Base-by-base conservation (phyloP, 495 filamentous ascomycete genomes). In the Neurospora sublineolata region DNA sequence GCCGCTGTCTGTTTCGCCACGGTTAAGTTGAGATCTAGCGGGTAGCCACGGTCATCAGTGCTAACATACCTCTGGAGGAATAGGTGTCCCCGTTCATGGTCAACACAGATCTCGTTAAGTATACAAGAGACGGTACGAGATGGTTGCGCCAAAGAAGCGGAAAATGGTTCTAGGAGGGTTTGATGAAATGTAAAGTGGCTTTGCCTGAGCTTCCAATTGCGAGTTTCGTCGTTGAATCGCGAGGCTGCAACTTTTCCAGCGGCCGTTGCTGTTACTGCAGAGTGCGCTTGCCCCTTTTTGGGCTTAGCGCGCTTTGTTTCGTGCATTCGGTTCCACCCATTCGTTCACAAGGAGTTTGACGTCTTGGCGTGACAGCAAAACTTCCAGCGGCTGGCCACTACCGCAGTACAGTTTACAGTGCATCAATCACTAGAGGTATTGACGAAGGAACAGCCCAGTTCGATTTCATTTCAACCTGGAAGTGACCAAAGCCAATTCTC, bases 61-160 rank as follows among this genome's bases (percentile, higher is more conserved):
- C 70, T 69, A 73, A 76, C 84, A 81, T 84, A 90, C 91, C 91
- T 89, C 92, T 89, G 80, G 91, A 88, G 73, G 91, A 89, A 81
- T 94, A 94, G 76, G 84, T 89, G 79, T 95, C 92, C 78, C 91
- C 91, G 90, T 94, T 95, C 93, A 97, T 97, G 73, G 72, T 90
- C 82, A 79, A 77, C 69, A 68, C 67, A 64, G 46, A 33, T 74
- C 38, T 23, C 38, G 60, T 39, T 69, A 10, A 39, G 18, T 42
- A 30, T 60, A 33, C 18, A 14, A 36, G 42, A 73, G 44, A 58
- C 60, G 75, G 73, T 75, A 73, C 64, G 73, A 70, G 33, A 41
- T 38, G 41, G 67, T 33, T 36, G 70, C 23, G 68, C 69, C 68
- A 72, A 72, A 52, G 58, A 71, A 52, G 37, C 20, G 23, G 60